A percentile compares a stretch with the other conserved stretches of the same genome.
phyloP scores from a whole-genome alignment of 768 basidiomycete genomes.

The Leccinum subgranulosum region DNA sequence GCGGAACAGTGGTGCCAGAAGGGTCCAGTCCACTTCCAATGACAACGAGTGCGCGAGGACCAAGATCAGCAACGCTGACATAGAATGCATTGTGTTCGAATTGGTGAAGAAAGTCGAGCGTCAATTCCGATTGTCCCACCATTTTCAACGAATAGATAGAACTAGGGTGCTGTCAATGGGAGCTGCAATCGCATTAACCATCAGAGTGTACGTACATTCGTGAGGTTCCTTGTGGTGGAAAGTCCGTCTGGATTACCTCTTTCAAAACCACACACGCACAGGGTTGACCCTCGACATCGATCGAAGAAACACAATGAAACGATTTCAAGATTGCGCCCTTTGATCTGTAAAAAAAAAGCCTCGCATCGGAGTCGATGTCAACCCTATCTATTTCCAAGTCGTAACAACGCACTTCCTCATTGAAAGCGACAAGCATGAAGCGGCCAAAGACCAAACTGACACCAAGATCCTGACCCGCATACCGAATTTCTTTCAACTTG shows the following conservation, averaged over 20 bases:
- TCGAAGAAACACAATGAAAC: conserved; percentile 8
- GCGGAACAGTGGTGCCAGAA: no score
- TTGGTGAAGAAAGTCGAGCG: conserved; percentile 11
- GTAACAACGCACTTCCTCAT: conserved; percentile 13
- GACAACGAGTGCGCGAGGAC: conserved; percentile 15
- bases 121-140: not conserved
- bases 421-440: conserved; percentile 14
- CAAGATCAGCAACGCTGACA: conserved; percentile 3
- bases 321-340: not conserved
- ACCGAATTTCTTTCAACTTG: conserved; percentile 6
- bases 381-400: not conserved
- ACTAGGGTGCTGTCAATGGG: conserved; percentile 5
- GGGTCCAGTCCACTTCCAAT: no score
- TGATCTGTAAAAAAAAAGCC: conserved; percentile 7
- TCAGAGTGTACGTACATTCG: conserved; percentile 4
- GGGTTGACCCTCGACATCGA: conserved; percentile 11
- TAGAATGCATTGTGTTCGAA: not conserved
- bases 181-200: not conserved
- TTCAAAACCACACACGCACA: conserved; percentile 13
- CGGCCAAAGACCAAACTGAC: conserved; percentile 1
- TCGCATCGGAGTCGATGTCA: not conserved
- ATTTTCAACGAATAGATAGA: conserved; percentile 8
- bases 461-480: not conserved
- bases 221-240: not conserved
- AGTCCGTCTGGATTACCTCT: not conserved